Evolutionary conservation across 1,284 basidiomycete species (phyloP), one percentile per base, ranked within the genome.

Genomic region (Naganishia sp.): DNA sequence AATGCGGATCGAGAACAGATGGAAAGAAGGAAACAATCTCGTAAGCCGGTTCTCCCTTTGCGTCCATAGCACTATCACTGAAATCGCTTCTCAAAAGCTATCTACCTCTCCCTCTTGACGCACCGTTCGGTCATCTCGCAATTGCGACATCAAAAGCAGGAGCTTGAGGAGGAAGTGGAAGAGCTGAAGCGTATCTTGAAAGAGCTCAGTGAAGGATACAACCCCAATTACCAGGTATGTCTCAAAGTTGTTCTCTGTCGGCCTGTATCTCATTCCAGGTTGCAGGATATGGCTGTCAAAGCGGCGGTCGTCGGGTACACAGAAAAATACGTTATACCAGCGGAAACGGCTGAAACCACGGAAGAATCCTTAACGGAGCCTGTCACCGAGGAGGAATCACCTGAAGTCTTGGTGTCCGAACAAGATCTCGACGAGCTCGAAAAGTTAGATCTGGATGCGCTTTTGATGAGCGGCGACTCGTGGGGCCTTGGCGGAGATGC

Each of bases 251-350:
- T 28, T 11, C 32, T 31, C 3, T 7, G 21, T 28, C 7, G 25
- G 5, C n/a, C 10, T 31, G 31, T 49, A 21, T 25, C 55, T 50
- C 15, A 21, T 23, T 41, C 92, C 13, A 9, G 13, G 35, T 39
- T 10, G 3, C 7, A 95, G 78, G 95, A 99, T 76, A 98, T 99
- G 95, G 94, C 92, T 10, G 95, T 98, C 67, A 87, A 97, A 49
- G 94, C 94, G 71, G 94, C 95, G 18, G 94, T 97, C 7, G 88
- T 93, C 52, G 94, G 93, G 13, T 98, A 92, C 87, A 90, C 92
- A 74, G 86, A 88, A 65, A 85, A 88, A n/a, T 86, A 86, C 17
- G 87, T 87, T 67, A 52, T 67, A 35, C 45, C 62, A 10, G 55
- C 53, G 17, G 54, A 31, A 1, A 61, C 66, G 46, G 53, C 42